Base-by-base conservation (phyloP, 345 rosid species). In the Euphorbia peplus region DNA sequence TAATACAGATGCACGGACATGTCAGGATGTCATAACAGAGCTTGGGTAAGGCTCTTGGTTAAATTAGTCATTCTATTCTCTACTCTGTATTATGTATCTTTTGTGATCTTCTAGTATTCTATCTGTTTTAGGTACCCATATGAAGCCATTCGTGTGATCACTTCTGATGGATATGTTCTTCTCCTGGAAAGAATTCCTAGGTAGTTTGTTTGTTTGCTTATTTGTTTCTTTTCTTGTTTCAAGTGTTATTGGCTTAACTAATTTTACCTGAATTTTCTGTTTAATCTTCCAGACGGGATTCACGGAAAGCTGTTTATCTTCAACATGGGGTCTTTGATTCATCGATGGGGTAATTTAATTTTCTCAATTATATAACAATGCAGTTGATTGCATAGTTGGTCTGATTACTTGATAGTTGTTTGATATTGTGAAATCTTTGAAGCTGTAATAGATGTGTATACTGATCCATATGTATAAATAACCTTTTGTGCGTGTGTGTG, bases 241-340 rank as follows among this genome's bases (percentile, higher is more conserved):
- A 65, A 24, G 59, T 57, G 56, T 64, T 62, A 25, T 29, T 79
- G 42, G 71, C 54, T 70, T 67, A 29, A 39, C 56, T 50, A 29
- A 48, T 13, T 76, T 62, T 71, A 61, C 58, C 71, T 84, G 76
- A 77, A 55, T 60, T 12, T 66, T 14, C 50, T 11, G 65, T 68
- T 63, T 67, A n/a, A 39, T 69, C 16, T 60, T 79, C 71, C 86
- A 95, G 98, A 73, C 96, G 93, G 37, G 96, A 91, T 78, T 90
- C 99, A 12, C 81, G 85, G 73, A 95, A 90, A 76, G 96, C 87
- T 73, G 93, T 95, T 66, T 95, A 80, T 75, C 81, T 91, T 63
- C 99, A 91, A 79, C 99, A 95, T 77, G 99, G 99, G 29, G 60
- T 95, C 64, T 76, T 91, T 78, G 97, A 95, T 87, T 84, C 99